phyloP scores from a whole-genome alignment of 2,329 filamentous ascomycete genomes.

The Pseudonectria foliicola region DNA sequence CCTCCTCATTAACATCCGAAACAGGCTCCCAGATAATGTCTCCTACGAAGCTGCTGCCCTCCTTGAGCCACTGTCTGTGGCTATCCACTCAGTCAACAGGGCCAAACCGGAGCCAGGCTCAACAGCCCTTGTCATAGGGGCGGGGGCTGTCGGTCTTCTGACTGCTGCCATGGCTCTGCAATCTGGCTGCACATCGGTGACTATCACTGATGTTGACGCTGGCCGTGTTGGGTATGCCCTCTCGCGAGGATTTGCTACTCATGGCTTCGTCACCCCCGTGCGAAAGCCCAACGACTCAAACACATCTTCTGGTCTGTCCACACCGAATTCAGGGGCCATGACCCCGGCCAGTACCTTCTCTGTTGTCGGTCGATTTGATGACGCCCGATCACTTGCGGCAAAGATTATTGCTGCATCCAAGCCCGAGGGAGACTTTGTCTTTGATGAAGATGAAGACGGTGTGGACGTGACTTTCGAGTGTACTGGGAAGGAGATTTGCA shows the following conservation, averaged over 20 bases:
- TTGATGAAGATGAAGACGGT: conserved; percentile 56
- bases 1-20: conserved; percentile 3
- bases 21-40: conserved; percentile 51
- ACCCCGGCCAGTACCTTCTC: conserved; percentile 41
- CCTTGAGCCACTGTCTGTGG: conserved; percentile 55
- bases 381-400: conserved; percentile 41
- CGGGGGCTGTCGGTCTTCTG: conserved; percentile 56
- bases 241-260: conserved; percentile 51
- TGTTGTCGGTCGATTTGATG: conserved; percentile 42
- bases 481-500: conserved; percentile 67
- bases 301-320: conserved; percentile 42
- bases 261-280: conserved; percentile 47
- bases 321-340: conserved; percentile 31
- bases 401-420: conserved; percentile 40
- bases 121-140: conserved; percentile 56
- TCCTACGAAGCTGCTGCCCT: conserved; percentile 54
- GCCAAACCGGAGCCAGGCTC: conserved; percentile 45
- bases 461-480: conserved; percentile 70
- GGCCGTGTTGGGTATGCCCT: conserved; percentile 54
- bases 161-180: conserved; percentile 56
- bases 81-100: conserved; percentile 54
- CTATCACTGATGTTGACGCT: conserved; percentile 53
- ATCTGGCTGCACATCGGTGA: conserved; percentile 52
- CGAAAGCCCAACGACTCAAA: conserved; percentile 36
- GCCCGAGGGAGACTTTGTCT: conserved; percentile 17